phyloP scores from a whole-genome alignment of 305 asterid genomes.

The Striga hermonthica region DNA sequence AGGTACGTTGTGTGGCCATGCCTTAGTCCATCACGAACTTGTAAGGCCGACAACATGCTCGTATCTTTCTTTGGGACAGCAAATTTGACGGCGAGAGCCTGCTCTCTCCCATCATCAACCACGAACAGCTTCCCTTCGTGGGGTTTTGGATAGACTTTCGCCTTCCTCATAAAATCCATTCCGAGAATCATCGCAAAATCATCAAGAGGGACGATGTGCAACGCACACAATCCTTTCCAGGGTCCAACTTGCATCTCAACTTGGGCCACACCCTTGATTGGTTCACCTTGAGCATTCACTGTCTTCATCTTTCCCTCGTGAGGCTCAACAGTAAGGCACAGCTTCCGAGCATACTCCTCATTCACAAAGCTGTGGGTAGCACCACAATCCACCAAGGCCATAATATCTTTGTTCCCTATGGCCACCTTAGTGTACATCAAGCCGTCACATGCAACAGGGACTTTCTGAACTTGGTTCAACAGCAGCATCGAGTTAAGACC shows the following conservation, averaged over 20 bases:
- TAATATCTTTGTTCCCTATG: neutral
- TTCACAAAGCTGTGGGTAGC: neutral
- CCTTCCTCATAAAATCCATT: neutral
- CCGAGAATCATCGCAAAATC: conserved; percentile 2
- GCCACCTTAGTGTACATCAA: too few species aligned
- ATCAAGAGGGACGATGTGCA: neutral
- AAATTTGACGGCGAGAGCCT: too few species aligned
- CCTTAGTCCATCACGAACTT: neutral
- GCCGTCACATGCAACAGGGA: neutral
- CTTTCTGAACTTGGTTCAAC: too few species aligned
- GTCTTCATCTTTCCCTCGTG: neutral
- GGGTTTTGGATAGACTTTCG: neutral
- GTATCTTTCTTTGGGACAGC: neutral
- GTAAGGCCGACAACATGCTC: neutral
- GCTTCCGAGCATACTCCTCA: neutral
- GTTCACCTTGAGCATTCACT: neutral
- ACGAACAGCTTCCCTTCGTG: neutral
- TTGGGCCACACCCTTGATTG: neutral
- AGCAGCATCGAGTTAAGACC: too few species aligned
- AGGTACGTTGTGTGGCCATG: neutral
- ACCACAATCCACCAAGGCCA: neutral
- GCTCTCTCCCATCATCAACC: neutral
- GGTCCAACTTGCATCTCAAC: neutral
- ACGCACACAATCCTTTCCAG: neutral
- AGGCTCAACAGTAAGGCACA: too few species aligned